phyloP scores from a whole-genome alignment of 495 filamentous ascomycete genomes.

The Elaphomyces granulatus region DNA sequence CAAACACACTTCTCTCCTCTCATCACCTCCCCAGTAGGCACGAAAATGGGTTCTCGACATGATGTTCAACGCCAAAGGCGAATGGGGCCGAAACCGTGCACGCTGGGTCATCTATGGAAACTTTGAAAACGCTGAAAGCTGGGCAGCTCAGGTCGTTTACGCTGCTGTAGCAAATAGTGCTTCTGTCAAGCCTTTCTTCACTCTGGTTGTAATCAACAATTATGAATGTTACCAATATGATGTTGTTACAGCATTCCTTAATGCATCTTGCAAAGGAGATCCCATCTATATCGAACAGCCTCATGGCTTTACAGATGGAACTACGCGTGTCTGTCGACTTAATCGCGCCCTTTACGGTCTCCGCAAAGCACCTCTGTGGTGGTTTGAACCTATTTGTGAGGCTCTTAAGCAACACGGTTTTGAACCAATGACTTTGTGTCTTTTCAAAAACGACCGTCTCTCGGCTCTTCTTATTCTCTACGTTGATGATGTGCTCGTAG shows the following conservation, averaged over 20 bases:
- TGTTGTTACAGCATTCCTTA: background rate
- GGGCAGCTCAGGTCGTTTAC: background rate
- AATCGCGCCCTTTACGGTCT: background rate
- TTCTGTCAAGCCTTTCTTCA: background rate
- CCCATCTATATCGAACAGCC: background rate
- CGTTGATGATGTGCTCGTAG: constrained; percentile 1
- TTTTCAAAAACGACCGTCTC: background rate
- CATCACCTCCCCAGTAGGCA: too few species aligned
- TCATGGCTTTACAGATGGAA: background rate
- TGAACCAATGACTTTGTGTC: background rate
- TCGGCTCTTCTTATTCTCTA: background rate
- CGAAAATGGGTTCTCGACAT: too few species aligned
- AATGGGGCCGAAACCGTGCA: background rate
- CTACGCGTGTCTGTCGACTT: background rate
- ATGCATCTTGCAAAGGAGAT: background rate
- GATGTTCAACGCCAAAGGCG: too few species aligned
- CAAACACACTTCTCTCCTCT: too few species aligned
- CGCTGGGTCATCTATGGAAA: constrained; percentile 3
- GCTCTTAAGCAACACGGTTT: background rate
- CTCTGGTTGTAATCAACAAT: background rate
- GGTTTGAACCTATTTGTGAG: background rate
- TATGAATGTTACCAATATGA: background rate
- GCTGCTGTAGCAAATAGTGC: background rate
- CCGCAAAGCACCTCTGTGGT: background rate
- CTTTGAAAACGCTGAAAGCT: background rate